Percentiles rank a stretch among this genome's conserved stretches.
Evolutionary conservation across 225 moss, liverwort and hornwort genomes (phyloP).

Genomic region (Polytrichum formosum): DNA sequence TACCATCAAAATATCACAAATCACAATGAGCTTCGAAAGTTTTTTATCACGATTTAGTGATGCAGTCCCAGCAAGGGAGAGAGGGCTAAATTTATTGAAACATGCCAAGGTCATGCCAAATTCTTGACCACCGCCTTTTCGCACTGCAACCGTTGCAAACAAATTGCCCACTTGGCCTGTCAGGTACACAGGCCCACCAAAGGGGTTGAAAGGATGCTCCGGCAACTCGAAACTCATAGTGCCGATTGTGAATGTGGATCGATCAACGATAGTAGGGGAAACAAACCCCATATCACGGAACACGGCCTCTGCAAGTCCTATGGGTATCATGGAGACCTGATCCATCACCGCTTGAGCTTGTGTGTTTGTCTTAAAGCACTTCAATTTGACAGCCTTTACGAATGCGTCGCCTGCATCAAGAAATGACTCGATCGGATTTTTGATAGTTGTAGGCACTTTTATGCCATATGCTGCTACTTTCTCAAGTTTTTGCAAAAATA

Average conservation of each 20-base stretch:
- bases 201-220: conserved; percentile 15
- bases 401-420: conserved; percentile 44
- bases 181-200: conserved; percentile 18
- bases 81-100: conserved; percentile 42
- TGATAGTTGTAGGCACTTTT: conserved; percentile 29
- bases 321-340: conserved; percentile 29
- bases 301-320: conserved; percentile 32
- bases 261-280: conserved; percentile 18
- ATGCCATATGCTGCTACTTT: conserved; percentile 33
- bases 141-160: conserved; percentile 17
- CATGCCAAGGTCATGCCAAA: conserved; percentile 32
- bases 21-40: conserved; percentile 22
- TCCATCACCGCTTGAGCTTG: conserved; percentile 24
- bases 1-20: conserved; percentile 42
- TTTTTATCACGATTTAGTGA: conserved; percentile 19
- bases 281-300: conserved; percentile 30
- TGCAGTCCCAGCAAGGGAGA: conserved; percentile 15
- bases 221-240: conserved; percentile 34
- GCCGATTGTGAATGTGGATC: conserved; percentile 18
- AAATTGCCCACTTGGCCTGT: conserved; percentile 28
- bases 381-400: conserved; percentile 30
- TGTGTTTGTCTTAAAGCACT: conserved; percentile 32
- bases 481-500: conserved; percentile 40
- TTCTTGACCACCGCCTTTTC: conserved; percentile 26
- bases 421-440: conserved; percentile 24